A percentile compares a stretch with the other conserved stretches of the same genome.
These are phyloP conservation scores for Epichloe hybrida DNA, from an alignment of 2,329 filamentous ascomycete species.

Conservation along the genomic window DNA sequence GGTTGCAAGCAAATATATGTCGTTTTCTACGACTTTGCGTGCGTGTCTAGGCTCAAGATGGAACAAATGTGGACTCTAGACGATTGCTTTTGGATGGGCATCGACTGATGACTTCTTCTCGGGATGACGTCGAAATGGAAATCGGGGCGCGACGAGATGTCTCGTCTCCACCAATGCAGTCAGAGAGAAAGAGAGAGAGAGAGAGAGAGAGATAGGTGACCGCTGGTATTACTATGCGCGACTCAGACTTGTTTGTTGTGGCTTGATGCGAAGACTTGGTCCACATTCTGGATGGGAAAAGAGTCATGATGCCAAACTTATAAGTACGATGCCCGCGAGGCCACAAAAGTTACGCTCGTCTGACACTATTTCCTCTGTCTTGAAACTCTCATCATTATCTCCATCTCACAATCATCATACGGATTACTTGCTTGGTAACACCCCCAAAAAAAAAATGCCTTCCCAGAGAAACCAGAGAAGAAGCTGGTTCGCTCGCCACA, in stretches of 20 bases:
- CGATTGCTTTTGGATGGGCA: background rate
- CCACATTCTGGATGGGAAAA: background rate
- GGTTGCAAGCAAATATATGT: background rate
- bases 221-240: background rate
- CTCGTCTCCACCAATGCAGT: background rate
- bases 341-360: no score
- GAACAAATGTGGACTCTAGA: background rate
- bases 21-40: background rate
- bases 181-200: no score
- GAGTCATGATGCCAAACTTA: background rate
- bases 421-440: no score
- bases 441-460: slow-evolving; percentile 13
- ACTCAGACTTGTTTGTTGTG: background rate
- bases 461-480: slow-evolving; percentile 17
- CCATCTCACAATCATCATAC: no score
- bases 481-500: slow-evolving; percentile 28
- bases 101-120: background rate
- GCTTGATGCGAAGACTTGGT: background rate
- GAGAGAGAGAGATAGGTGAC: background rate
- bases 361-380: no score
- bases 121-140: background rate
- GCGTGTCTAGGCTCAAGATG: background rate
- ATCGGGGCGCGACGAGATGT: no score
- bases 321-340: background rate
- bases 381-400: no score